Conservation (phyloP, 768 basidiomycete species). For the Boletus pseudo-olivaceus region DNA sequence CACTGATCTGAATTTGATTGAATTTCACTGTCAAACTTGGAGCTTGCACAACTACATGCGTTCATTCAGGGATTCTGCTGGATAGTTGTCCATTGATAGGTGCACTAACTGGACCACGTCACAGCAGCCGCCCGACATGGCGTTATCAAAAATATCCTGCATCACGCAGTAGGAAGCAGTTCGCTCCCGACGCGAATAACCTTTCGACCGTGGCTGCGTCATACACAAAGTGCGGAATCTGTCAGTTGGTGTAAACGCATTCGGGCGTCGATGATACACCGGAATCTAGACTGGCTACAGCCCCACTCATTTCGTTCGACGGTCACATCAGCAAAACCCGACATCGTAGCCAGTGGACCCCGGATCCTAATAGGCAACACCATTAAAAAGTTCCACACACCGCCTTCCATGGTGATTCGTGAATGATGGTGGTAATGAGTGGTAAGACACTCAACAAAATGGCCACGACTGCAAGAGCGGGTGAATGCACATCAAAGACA, state of each 20-base stretch:
- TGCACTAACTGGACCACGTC: no score
- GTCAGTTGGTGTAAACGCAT: not conserved
- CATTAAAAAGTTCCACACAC: not conserved
- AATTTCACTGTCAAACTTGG: no score
- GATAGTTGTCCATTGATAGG: no score
- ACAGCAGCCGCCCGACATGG: no score
- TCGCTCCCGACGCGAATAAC: no score
- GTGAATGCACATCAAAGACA: constrained; percentile 3
- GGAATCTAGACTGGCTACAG: not conserved
- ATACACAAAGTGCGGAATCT: not conserved
- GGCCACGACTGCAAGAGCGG: not conserved
- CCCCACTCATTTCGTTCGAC: not conserved
- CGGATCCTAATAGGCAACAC: not conserved
- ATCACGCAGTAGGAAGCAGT: no score
- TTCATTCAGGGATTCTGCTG: no score
- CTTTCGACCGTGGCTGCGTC: not conserved
- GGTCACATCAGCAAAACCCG: not conserved
- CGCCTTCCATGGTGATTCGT: not conserved
- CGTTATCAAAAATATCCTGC: no score
- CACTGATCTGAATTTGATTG: not conserved
- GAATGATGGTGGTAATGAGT: not conserved
- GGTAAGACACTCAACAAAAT: constrained; percentile 12
- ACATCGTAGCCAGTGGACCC: not conserved
- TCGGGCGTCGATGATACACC: no score
- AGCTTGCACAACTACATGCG: no score